Conservation (phyloP, 1,139 yeast genomes). For the Suhomyces guaymorum region DNA sequence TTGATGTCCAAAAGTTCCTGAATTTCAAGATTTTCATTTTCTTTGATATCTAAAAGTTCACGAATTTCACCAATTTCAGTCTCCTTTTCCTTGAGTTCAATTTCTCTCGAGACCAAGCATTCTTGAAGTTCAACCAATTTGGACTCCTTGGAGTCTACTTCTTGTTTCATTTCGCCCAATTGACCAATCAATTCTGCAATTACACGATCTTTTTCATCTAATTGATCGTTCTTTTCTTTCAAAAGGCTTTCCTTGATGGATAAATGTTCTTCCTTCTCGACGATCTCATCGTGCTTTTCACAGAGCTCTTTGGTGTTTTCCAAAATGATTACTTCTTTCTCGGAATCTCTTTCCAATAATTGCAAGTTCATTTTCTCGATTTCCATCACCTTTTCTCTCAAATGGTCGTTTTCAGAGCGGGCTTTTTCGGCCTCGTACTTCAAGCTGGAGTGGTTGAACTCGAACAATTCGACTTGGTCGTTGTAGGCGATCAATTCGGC, state of each 20-base stretch:
- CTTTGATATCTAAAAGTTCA: no score
- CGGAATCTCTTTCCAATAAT: constrained; percentile 14
- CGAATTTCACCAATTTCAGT: no score
- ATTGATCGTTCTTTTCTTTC: constrained; percentile 11
- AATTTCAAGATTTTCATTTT: no score
- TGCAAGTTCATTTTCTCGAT: constrained; percentile 10
- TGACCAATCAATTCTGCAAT: constrained; percentile 5
- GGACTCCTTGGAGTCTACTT: neutral
- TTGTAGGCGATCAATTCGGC: constrained; percentile 13
- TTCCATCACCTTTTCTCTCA: constrained; percentile 6
- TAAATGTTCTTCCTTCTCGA: constrained; percentile 7
- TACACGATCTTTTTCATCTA: constrained; percentile 9
- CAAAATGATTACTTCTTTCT: constrained; percentile 15
- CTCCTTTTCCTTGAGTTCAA: no score
- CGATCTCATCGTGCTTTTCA: constrained; percentile 9
- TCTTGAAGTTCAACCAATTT: neutral
- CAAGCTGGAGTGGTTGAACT: constrained; percentile 14
- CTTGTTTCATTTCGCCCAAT: constrained; percentile 2
- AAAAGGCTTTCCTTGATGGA: constrained; percentile 6
- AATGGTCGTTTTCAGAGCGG: constrained; percentile 7
- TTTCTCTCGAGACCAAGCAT: no score
- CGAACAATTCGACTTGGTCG: constrained; percentile 14
- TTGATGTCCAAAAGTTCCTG: no score
- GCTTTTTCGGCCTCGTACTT: constrained; percentile 10
- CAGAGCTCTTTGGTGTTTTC: constrained; percentile 15